These are phyloP conservation scores for Pycnococcus provasolii DNA, from an alignment of 139 green algal genomes.

Conservation along the genomic window DNA sequence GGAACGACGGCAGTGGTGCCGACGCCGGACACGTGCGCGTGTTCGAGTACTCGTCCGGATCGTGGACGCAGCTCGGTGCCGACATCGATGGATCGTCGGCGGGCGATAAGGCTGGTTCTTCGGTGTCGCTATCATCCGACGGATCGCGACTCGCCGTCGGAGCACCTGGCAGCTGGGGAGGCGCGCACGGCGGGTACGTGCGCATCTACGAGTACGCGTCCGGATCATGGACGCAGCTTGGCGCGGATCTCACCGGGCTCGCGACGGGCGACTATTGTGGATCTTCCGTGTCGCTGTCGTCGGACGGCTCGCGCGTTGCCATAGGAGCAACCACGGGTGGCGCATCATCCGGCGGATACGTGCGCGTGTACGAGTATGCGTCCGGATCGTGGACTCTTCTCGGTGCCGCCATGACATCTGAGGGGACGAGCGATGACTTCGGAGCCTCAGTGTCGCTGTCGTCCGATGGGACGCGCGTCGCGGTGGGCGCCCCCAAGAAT, in stretches of 20 bases:
- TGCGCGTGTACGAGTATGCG: conserved; percentile 4
- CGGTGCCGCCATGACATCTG: not conserved
- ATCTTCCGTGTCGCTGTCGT: not conserved
- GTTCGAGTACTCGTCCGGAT: too few species aligned
- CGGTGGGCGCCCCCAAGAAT: conserved; percentile 2
- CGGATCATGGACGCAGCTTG: conserved; percentile 3
- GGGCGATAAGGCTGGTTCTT: too few species aligned
- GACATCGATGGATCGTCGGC: not conserved
- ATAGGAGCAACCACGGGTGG: too few species aligned
- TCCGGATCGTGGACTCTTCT: not conserved
- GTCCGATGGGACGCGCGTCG: not conserved
- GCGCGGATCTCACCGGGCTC: not conserved
- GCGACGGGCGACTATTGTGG: not conserved
- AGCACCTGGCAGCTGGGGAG: too few species aligned
- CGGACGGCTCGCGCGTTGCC: not conserved
- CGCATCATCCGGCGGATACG: not conserved
- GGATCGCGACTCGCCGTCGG: too few species aligned
- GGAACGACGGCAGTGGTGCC: not conserved
- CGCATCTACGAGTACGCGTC: too few species aligned
- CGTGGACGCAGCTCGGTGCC: too few species aligned
- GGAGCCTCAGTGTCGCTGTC: not conserved
- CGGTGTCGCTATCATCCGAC: too few species aligned
- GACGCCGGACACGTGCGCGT: not conserved
- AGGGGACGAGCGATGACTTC: not conserved
- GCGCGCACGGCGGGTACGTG: too few species aligned